Evolutionary conservation across 2,329 filamentous ascomycete species (phyloP), one percentile per base, ranked within the genome.

Genomic region (Davidsoniella australis): DNA sequence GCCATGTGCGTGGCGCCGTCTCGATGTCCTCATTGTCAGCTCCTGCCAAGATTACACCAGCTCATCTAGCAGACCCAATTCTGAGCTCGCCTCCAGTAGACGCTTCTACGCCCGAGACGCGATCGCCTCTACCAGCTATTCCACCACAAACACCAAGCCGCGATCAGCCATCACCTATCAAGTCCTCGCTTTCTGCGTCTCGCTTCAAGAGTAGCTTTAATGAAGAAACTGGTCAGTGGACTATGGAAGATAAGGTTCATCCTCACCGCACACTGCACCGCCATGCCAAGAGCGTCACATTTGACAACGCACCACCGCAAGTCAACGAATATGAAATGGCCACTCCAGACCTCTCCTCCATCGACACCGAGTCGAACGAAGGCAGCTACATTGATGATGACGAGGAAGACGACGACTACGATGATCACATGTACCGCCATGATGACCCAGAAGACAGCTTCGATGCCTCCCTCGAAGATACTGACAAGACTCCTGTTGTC

Each of bases 261-360:
- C 75, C 75, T 5, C 80, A 82, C 48, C 78, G 76, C 55, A 73
- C 72, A 10, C 71, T 87, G 40, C 82, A 86, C 61, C 82, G 87
- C 48, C 85, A 94, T 64, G 80, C 86, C 44, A 98, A 98, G 71
- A 95, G 88, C 59, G 91, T 98, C 52, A 98, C 89, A 0, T 98
- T 98, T 61, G 87, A 96, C 65, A 83, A 82, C 37, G 87, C 85
- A 2, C 89, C 89, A 18, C 91, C 91, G 20, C 85, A 94, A 61
- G 75, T 98, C 59, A 94, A 96, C 61, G 91, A 98, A 66, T 98
- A 96, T 63, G 91, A 96, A 65, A 88, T 95, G 83, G 84, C 86
- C 33, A 98, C 91, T 2, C 91, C 91, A 9, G 91, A 95, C 60
- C 76, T 93, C n/a, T 95, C 89, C 1, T 94, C 88, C 0, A 72